Evolutionary conservation across 352 stramenopile species (phyloP), one percentile per base, ranked within the genome.

Genomic region (Pythium chondricola): DNA sequence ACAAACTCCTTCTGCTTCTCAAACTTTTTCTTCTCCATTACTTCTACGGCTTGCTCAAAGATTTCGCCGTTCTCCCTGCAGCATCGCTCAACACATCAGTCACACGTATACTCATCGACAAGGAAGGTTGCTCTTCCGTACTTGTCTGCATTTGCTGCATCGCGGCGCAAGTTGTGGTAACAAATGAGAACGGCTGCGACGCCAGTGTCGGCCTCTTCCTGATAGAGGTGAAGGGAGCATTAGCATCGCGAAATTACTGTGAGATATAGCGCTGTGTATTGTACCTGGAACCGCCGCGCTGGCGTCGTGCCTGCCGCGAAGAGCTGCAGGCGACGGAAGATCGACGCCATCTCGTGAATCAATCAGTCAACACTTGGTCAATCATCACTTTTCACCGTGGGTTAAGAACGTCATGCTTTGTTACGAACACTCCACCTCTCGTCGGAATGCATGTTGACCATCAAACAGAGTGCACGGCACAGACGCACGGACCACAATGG

Each of bases 171-270:
- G 37, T 62, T 72, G 36, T 78, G 74, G 48, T 86, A 89, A 60
- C 76, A 88, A 51, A 72, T 84, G 49, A 94, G 61, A 61, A 94
- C 77, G 1, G 83, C 80, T 0, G 72, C 78, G 14, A 89, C 75
- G 30, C 80, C 83, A 27, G 87, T 73, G 22, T 94, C 83, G 6
- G 78, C 65, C 59, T 92, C 80, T 51, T 94, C 83, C 83, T 93
- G 61, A 27, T 47, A 9, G 8, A n/a, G n/a, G n/a, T n/a, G n/a
- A n/a, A n/a, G n/a, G n/a, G n/a, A n/a, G n/a, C n/a, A n/a, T n/a
- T n/a, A 43, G 0, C 21, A 29, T 6, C 33, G 20, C n/a, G 11
- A 37, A 40, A 24, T 38, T 27, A n/a, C 21, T 27, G 40, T 35
- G 11, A 36, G 16, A 4, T 9, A 16, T 14, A 18, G 13, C 16